Percentiles rank a stretch among this genome's conserved stretches.
These are phyloP conservation scores for Drechslera avenae DNA, from an alignment of 2,329 filamentous ascomycete species.

Conservation along the genomic window DNA sequence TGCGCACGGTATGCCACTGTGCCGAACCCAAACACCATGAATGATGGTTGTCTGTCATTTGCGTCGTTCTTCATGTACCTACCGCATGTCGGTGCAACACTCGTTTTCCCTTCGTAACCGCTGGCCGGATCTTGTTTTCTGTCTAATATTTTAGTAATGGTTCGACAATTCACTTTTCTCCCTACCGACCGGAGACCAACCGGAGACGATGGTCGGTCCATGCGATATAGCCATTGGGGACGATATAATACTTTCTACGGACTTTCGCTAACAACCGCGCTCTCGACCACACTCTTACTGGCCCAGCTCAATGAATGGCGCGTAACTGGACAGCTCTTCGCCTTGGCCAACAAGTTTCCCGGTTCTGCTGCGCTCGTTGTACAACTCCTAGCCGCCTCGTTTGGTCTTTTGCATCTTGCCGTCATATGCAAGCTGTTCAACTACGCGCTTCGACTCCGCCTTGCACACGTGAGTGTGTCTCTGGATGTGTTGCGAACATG, in stretches of 20 bases:
- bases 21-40: slow-evolving; percentile 6
- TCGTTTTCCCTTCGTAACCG: slow-evolving; percentile 21
- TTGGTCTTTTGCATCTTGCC: slow-evolving; percentile 36
- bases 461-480: slow-evolving; percentile 30
- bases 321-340: slow-evolving; percentile 26
- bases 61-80: slow-evolving; percentile 5
- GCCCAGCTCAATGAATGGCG: slow-evolving; percentile 30
- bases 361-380: slow-evolving; percentile 32
- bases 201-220: slow-evolving; percentile 19
- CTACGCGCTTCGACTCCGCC: slow-evolving; percentile 32
- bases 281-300: slow-evolving; percentile 24
- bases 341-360: slow-evolving; percentile 26
- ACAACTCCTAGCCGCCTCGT: slow-evolving; percentile 34
- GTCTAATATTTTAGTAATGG: slow-evolving; percentile 19
- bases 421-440: slow-evolving; percentile 38
- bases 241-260: slow-evolving; percentile 37
- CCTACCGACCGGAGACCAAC: slow-evolving; percentile 18
- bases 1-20: slow-evolving; percentile 11
- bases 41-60: neutral
- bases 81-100: neutral
- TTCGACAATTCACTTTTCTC: slow-evolving; percentile 28
- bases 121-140: slow-evolving; percentile 18
- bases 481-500: slow-evolving; percentile 36
- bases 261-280: slow-evolving; percentile 29
- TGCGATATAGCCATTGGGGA: slow-evolving; percentile 30